phyloP scores from a whole-genome alignment of 2,329 filamentous ascomycete genomes.

The Sporothrix variecibatus region DNA sequence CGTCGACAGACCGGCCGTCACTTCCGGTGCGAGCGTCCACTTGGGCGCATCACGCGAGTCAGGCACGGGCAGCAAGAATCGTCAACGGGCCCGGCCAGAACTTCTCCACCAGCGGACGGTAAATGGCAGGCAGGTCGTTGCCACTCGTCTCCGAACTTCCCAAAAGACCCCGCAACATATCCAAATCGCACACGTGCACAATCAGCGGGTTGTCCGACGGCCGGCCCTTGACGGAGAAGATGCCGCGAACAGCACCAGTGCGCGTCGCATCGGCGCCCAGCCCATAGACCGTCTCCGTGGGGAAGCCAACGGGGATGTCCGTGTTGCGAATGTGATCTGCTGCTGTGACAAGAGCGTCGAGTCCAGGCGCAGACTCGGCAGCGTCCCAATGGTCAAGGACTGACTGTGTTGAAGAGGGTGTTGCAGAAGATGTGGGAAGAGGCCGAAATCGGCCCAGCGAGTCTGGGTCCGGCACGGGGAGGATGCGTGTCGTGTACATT shows the following conservation, averaged over 20 bases:
- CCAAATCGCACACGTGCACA: conserved; percentile 80
- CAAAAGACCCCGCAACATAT: conserved; percentile 70
- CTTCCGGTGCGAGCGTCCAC: conserved; percentile 72
- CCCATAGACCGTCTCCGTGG: conserved; percentile 96
- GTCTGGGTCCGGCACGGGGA: conserved; percentile 29
- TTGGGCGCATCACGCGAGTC: conserved; percentile 40
- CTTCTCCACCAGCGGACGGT: conserved; percentile 71
- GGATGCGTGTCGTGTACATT: conserved; percentile 32
- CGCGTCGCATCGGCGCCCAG: conserved; percentile 94
- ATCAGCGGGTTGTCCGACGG: conserved; percentile 96
- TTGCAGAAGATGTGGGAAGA: not conserved
- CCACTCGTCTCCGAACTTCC: conserved; percentile 11
- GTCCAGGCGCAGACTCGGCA: conserved; percentile 35
- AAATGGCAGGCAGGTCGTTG: conserved; percentile 68
- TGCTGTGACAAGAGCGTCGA: conserved; percentile 59
- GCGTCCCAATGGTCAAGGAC: conserved; percentile 46
- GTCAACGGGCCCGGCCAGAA: conserved; percentile 98
- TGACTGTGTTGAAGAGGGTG: not conserved
- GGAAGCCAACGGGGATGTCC: conserved; percentile 84
- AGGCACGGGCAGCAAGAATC: conserved; percentile 83
- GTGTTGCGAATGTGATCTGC: conserved; percentile 65
- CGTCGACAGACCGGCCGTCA: conserved; percentile 79
- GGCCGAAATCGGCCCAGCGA: conserved; percentile 31
- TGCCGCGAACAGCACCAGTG: conserved; percentile 80
- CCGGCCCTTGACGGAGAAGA: conserved; percentile 86